Conservation (phyloP, 2,329 filamentous ascomycete species). For the Aspergillus brasiliensis region DNA sequence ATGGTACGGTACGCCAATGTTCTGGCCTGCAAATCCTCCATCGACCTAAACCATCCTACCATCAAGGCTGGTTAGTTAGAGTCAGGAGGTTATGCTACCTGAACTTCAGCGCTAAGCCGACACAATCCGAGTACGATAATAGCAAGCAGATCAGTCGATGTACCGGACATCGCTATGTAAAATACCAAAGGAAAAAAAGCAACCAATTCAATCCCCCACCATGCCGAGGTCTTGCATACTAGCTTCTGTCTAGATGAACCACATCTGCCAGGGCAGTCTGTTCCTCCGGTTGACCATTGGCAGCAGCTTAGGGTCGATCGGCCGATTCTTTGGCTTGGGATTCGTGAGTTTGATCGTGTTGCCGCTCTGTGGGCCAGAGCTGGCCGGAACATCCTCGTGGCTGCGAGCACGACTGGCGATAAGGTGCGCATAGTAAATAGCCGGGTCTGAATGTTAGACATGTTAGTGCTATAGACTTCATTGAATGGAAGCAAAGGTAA, state of each 20-base stretch:
- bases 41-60: neutral
- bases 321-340: constrained; percentile 29
- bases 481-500: neutral
- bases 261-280: constrained; percentile 39
- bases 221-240: no score
- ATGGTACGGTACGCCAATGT: neutral
- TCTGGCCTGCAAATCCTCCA: neutral
- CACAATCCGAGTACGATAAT: neutral
- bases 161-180: neutral
- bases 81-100: neutral
- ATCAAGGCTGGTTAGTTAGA: neutral
- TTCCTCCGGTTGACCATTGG: constrained; percentile 34
- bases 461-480: constrained; percentile 9
- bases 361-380: constrained; percentile 44
- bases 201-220: neutral
- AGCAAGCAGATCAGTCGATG: neutral
- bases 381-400: constrained; percentile 62
- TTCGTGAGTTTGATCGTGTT: constrained; percentile 37
- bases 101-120: neutral
- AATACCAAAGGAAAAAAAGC: neutral
- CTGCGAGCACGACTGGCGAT: constrained; percentile 76
- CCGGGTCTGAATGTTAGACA: constrained; percentile 56
- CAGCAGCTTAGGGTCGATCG: constrained; percentile 37
- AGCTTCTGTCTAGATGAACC: constrained; percentile 38
- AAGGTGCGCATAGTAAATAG: constrained; percentile 94